phyloP scores from a whole-genome alignment of 2,329 filamentous ascomycete genomes.

The Colletotrichum sp. region DNA sequence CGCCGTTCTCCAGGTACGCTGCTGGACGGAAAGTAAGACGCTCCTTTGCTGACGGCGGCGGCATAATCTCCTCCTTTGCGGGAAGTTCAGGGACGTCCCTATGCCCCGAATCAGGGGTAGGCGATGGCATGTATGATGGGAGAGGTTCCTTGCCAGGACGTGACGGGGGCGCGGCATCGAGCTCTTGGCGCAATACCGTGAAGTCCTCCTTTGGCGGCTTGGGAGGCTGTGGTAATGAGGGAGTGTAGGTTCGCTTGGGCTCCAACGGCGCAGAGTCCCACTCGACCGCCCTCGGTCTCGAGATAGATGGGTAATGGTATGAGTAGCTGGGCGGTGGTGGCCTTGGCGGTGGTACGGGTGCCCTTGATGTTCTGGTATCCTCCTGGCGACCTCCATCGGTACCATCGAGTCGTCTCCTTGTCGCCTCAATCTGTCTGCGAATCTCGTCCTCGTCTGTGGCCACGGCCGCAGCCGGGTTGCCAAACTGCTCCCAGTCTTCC shows the following conservation, averaged over 20 bases:
- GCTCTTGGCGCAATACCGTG: background rate
- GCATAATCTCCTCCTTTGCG: conserved; percentile 34
- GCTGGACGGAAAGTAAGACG: conserved; percentile 81
- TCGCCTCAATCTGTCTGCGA: conserved; percentile 57
- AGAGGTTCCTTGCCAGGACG: conserved; percentile 16
- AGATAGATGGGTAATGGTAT: conserved; percentile 64
- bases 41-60: conserved; percentile 49
- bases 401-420: conserved; percentile 50
- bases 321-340: conserved; percentile 20
- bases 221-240: conserved; percentile 32
- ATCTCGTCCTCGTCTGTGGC: conserved; percentile 49
- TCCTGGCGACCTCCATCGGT: conserved; percentile 28
- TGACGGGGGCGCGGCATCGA: conserved; percentile 9
- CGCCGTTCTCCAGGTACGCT: conserved; percentile 88
- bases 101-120: background rate
- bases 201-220: conserved; percentile 34
- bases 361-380: conserved; percentile 22
- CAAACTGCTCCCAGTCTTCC: conserved; percentile 42
- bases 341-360: conserved; percentile 9
- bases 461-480: conserved; percentile 36
- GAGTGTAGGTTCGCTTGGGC: conserved; percentile 10
- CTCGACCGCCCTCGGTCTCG: conserved; percentile 52
- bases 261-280: conserved; percentile 38
- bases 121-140: background rate
- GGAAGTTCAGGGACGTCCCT: conserved; percentile 35